Evolutionary conservation across 179 eudicot genomes (phyloP).

Genomic region (Amaranthus tricolor): DNA sequence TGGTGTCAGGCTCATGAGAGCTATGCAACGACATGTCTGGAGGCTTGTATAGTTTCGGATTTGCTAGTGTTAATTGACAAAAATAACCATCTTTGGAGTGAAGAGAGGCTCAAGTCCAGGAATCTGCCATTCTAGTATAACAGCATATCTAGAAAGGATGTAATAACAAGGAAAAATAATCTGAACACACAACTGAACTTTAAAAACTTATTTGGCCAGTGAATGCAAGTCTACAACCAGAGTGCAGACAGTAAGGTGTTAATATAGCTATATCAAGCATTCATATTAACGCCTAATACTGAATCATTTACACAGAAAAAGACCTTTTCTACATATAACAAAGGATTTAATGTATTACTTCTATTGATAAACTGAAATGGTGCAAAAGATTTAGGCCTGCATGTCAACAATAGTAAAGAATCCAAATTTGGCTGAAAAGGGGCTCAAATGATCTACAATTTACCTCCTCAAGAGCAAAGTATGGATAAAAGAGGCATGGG

Average conservation of each 20-base stretch:
- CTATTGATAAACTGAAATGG: not conserved
- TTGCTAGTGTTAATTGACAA: too few relatives aligned
- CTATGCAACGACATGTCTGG: too few relatives aligned
- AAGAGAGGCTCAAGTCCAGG: too few relatives aligned
- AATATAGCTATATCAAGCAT: not conserved
- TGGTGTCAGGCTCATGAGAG: too few relatives aligned
- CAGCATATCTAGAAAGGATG: too few relatives aligned
- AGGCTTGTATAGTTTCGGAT: too few relatives aligned
- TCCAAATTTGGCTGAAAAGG: not conserved
- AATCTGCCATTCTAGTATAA: too few relatives aligned
- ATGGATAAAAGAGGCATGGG: not conserved
- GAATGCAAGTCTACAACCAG: not conserved
- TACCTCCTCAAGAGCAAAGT: slow-evolving; percentile 1
- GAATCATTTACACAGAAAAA: not conserved
- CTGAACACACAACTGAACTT: too few relatives aligned
- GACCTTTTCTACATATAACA: not conserved
- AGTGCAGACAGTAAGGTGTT: not conserved
- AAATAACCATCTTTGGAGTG: too few relatives aligned
- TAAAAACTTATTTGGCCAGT: not conserved
- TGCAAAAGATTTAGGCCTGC: not conserved
- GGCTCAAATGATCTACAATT: slow-evolving; percentile 11
- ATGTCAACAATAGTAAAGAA: not conserved
- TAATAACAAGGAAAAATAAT: too few relatives aligned
- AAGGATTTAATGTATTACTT: not conserved
- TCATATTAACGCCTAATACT: too few relatives aligned